Conservation (phyloP, 495 filamentous ascomycete species). For the Neurospora sp. region DNA sequence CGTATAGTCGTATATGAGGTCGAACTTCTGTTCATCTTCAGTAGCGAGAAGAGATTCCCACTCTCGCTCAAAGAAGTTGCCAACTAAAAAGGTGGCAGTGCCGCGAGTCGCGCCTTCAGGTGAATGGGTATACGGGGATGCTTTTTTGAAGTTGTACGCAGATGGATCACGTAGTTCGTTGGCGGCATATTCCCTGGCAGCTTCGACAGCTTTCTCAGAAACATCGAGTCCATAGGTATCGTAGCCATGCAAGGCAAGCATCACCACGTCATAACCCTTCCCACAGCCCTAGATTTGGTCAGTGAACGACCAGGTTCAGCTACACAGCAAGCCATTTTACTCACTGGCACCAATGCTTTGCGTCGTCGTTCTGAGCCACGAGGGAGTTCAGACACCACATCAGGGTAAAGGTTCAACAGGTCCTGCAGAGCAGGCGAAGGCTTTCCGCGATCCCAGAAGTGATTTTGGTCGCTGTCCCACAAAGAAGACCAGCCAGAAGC, state of each 20-base stretch:
- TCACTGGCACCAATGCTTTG: slow-evolving; percentile 1
- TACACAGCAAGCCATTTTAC: not conserved
- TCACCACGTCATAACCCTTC: slow-evolving; percentile 58
- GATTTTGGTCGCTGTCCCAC: slow-evolving; percentile 27
- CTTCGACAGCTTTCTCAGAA: slow-evolving; percentile 46
- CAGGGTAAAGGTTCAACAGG: slow-evolving; percentile 15
- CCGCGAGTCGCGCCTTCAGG: slow-evolving; percentile 22
- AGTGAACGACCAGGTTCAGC: not conserved
- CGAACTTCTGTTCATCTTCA: slow-evolving; percentile 42
- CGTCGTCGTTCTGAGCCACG: not conserved
- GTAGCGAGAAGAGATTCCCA: slow-evolving; percentile 41
- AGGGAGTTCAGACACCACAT: slow-evolving; percentile 5
- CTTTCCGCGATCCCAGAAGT: slow-evolving; percentile 35
- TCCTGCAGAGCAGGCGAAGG: slow-evolving; percentile 35
- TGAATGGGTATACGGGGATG: not conserved
- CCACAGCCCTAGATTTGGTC: slow-evolving; percentile 47
- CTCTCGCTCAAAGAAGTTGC: slow-evolving; percentile 61
- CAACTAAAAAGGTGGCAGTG: slow-evolving; percentile 44
- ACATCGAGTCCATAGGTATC: slow-evolving; percentile 64
- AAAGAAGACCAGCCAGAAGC: slow-evolving; percentile 25
- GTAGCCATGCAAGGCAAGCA: slow-evolving; percentile 59
- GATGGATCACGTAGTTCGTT: slow-evolving; percentile 10
- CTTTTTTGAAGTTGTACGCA: slow-evolving; percentile 37
- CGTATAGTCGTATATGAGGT: slow-evolving; percentile 74
- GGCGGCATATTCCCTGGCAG: slow-evolving; percentile 30